Evolutionary conservation across 225 moss, liverwort and hornwort genomes (phyloP).

Genomic region (Rhytidiadelphus loreus): DNA sequence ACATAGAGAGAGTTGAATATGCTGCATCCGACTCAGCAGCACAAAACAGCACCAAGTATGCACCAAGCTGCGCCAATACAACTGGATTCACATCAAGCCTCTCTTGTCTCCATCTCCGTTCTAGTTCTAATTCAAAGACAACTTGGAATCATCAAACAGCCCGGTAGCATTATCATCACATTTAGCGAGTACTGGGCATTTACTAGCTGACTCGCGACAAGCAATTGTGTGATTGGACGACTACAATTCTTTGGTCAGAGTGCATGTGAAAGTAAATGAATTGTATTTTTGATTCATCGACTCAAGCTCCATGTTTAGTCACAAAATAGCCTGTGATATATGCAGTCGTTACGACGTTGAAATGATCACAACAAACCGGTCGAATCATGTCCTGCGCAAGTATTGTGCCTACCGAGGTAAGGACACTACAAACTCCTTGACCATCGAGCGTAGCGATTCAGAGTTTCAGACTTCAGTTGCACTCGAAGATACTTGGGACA

Average conservation of each 20-base stretch:
- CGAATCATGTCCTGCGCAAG: background rate
- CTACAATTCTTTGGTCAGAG: background rate
- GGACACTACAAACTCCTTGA: background rate
- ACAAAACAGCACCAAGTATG: conserved; percentile 84
- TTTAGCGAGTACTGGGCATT: background rate
- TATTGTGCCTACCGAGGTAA: background rate
- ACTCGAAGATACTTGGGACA: background rate
- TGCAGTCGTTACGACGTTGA: background rate
- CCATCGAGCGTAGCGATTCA: background rate
- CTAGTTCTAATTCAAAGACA: background rate
- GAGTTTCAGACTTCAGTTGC: background rate
- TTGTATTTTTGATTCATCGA: background rate
- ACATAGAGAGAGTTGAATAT: conserved; percentile 78
- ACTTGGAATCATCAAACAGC: background rate
- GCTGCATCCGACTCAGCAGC: conserved; percentile 85
- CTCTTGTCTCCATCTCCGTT: background rate
- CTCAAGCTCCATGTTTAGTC: background rate
- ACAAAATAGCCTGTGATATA: background rate
- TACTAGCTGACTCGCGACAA: background rate
- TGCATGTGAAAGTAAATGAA: background rate
- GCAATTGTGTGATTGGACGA: background rate
- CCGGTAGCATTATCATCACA: background rate
- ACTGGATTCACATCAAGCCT: background rate
- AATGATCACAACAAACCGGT: background rate
- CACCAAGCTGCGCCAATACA: conserved; percentile 68